Evolutionary conservation across 2,329 filamentous ascomycete genomes (phyloP).

Genomic region (Cladophialophora exuberans): DNA sequence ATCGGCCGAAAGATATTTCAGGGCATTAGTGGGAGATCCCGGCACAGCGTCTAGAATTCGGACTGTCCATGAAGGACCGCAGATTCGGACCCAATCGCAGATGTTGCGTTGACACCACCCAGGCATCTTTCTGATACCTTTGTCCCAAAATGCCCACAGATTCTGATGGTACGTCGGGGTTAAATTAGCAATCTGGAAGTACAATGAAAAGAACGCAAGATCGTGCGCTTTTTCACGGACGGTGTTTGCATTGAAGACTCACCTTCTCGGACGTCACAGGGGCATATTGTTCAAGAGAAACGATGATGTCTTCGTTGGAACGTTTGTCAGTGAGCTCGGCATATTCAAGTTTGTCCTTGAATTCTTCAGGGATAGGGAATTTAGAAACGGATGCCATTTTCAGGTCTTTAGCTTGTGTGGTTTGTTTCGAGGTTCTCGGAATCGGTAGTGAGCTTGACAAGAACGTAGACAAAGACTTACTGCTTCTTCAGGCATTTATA

Average conservation of each 20-base stretch:
- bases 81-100: conserved; percentile 58
- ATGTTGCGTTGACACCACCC: conserved; percentile 58
- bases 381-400: conserved; percentile 7
- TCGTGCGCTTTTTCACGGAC: no score
- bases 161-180: no score
- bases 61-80: conserved; percentile 55
- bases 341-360: conserved; percentile 14
- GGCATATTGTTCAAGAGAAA: conserved; percentile 15
- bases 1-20: conserved; percentile 52
- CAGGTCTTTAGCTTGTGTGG: not conserved
- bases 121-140: conserved; percentile 54
- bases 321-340: conserved; percentile 16
- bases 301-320: conserved; percentile 23
- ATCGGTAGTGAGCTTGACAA: not conserved
- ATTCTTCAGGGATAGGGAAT: conserved; percentile 29
- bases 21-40: conserved; percentile 53
- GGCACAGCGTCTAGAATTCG: conserved; percentile 54
- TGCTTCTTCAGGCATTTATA: not conserved
- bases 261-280: conserved; percentile 42
- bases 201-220: no score
- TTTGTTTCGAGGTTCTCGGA: not conserved
- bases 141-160: conserved; percentile 64
- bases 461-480: not conserved
- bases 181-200: no score
- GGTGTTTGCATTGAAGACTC: no score